Evolutionary conservation across 2,329 filamentous ascomycete species (phyloP).

Genomic region (Beauveria sp.): DNA sequence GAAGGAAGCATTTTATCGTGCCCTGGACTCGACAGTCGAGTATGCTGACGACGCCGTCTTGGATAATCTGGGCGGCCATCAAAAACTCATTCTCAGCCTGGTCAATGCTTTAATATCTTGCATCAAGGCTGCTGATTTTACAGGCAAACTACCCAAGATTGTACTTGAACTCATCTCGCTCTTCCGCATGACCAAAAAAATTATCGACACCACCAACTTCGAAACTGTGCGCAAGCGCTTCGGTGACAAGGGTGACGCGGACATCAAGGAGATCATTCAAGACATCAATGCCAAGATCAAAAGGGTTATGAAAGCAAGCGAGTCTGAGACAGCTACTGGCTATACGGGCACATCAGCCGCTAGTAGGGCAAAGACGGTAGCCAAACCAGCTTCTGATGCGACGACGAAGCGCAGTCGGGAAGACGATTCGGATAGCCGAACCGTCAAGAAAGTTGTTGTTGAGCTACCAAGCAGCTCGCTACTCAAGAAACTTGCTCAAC

Average conservation of each 20-base stretch:
- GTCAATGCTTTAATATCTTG: conserved; percentile 47
- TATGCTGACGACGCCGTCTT: conserved; percentile 49
- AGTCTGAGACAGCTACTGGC: conserved; percentile 28
- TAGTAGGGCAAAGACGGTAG: conserved; percentile 27
- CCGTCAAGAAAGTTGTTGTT: conserved; percentile 35
- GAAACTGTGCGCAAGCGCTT: conserved; percentile 56
- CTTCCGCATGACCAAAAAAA: conserved; percentile 54
- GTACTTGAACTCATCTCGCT: conserved; percentile 53
- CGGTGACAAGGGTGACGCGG: conserved; percentile 56
- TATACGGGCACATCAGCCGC: conserved; percentile 33
- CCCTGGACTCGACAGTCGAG: conserved; percentile 45
- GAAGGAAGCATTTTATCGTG: conserved; percentile 41
- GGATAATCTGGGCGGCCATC: conserved; percentile 50
- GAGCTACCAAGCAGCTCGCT: conserved; percentile 29
- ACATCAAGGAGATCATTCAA: conserved; percentile 53
- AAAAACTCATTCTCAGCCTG: conserved; percentile 48
- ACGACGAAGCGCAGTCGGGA: conserved; percentile 31
- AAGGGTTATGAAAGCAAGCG: conserved; percentile 29
- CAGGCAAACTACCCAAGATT: conserved; percentile 45
- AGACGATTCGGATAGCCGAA: conserved; percentile 32
- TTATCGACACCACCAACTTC: conserved; percentile 58
- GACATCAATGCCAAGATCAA: conserved; percentile 44
- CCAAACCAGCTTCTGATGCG: conserved; percentile 22
- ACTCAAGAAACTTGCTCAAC: conserved; percentile 33
- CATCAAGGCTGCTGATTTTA: conserved; percentile 44